Base-by-base conservation (phyloP, 2,329 filamentous ascomycete genomes). In the Phyllosticta paracitricarpa region DNA sequence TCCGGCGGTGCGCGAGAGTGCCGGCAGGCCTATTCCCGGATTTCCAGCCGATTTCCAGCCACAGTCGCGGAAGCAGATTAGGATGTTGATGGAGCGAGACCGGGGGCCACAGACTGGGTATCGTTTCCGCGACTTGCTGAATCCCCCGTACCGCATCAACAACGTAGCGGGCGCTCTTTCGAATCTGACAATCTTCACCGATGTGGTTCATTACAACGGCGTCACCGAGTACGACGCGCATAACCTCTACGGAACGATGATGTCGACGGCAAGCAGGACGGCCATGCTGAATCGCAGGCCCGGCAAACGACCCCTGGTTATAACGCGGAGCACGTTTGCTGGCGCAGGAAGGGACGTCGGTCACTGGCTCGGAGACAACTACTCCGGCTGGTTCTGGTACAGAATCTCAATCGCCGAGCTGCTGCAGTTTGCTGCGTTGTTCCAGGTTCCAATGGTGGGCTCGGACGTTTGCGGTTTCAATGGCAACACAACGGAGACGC, bases 391-490 rank as follows among this genome's bases (percentile, higher is more conserved):
- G 78, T 67, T 71, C 17, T 66, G 77, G 65, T 81, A 81, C 66
- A 71, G 61, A 8, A 70, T 71, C 4, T 73, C 73, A 2, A 76
- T 77, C 62, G 66, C 70, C 0, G 70, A 77, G 61, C 74, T 79
- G 68, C 71, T 81, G 0, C 70, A 78, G 22, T 81, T 78, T 55
- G 74, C 74, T 22, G 69, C 76, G 1, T 71, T 80, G 63, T 79
- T 78, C 68, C 77, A 80, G 57, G 72, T 80, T 57, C 76, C 78
- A 0, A 75, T 79, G 68, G 76, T 79, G 4, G 78, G 78, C 3
- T 71, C 72, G 2, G 90, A 95, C 65, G 86, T 91, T 0, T 95
- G 91, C 67, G 91, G 90, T 0, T 95, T 88, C 68, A 86, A 78
- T 10, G 80, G 77, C 14, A 81, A 88, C 66, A 85, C 86, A 0